Conservation (phyloP, 306 rosid genomes). For the Dryas drummondii region DNA sequence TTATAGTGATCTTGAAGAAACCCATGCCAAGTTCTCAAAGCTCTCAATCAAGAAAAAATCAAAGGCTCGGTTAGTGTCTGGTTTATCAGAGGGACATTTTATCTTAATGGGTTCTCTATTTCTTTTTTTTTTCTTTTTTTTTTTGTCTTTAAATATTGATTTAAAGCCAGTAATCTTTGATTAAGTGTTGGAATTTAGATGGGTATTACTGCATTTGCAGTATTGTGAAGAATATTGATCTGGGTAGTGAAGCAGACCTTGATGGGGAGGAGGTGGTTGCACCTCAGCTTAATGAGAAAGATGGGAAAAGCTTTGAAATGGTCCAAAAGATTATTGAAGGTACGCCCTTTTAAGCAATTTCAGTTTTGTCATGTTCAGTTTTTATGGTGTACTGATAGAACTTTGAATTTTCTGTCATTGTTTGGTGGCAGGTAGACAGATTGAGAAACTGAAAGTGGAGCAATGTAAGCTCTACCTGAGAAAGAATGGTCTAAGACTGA, state of each 20-base stretch:
- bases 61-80: conserved; percentile 35
- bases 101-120: not conserved
- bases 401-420: conserved; percentile 6
- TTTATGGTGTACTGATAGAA: not conserved
- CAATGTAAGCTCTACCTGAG: conserved; percentile 76
- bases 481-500: conserved; percentile 72
- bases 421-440: conserved; percentile 45
- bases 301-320: conserved; percentile 34
- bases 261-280: conserved; percentile 30
- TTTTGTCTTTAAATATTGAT: not conserved
- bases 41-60: conserved; percentile 48
- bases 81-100: conserved; percentile 9
- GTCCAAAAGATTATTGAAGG: conserved; percentile 56
- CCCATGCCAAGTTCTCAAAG: conserved; percentile 38
- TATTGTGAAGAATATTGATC: conserved; percentile 16
- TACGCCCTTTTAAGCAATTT: conserved; percentile 10
- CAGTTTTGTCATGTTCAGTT: not conserved
- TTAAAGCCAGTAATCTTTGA: not conserved
- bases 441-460: conserved; percentile 70
- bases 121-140: not conserved
- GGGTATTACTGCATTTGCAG: conserved; percentile 37
- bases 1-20: conserved; percentile 42
- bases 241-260: conserved; percentile 20
- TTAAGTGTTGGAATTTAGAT: conserved; percentile 1
- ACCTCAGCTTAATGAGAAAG: conserved; percentile 32